A percentile compares a stretch with the other conserved stretches of the same genome.
Evolutionary conservation across 2,329 filamentous ascomycete species (phyloP).

Genomic region (Talaromyces albobiverticillius): DNA sequence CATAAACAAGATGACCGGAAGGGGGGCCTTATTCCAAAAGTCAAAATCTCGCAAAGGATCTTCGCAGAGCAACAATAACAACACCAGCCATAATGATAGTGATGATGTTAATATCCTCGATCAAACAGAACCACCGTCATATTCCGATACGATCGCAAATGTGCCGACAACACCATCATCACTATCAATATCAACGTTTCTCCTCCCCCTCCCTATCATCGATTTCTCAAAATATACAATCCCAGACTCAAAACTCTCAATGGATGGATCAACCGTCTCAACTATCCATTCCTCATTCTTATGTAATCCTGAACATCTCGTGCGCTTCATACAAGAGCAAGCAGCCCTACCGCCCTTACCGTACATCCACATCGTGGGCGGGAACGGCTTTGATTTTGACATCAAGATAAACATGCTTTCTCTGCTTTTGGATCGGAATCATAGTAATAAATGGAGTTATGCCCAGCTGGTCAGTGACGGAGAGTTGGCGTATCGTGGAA

Average conservation of each 20-base stretch:
- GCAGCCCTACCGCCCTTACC: slow-evolving; percentile 27
- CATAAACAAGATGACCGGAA: too few species aligned
- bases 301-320: slow-evolving; percentile 21
- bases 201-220: slow-evolving; percentile 20
- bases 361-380: slow-evolving; percentile 24
- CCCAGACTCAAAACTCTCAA: slow-evolving; percentile 21
- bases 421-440: slow-evolving; percentile 16
- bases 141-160: slow-evolving; percentile 12
- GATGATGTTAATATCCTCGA: neutral
- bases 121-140: slow-evolving; percentile 16
- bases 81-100: neutral
- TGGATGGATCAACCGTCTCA: slow-evolving; percentile 23
- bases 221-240: slow-evolving; percentile 26
- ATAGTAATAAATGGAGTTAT: slow-evolving; percentile 16
- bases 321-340: slow-evolving; percentile 26
- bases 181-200: neutral
- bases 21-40: too few species aligned
- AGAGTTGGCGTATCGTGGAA: slow-evolving; percentile 15
- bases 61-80: slow-evolving; percentile 2
- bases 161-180: neutral
- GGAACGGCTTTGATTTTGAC: slow-evolving; percentile 24
- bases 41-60: too few species aligned
- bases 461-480: slow-evolving; percentile 17
- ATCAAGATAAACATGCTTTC: slow-evolving; percentile 26
- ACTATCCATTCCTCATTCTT: slow-evolving; percentile 22